Evolutionary conservation across 768 basidiomycete species (phyloP).

Genomic region (Xerocomus potaroensis): DNA sequence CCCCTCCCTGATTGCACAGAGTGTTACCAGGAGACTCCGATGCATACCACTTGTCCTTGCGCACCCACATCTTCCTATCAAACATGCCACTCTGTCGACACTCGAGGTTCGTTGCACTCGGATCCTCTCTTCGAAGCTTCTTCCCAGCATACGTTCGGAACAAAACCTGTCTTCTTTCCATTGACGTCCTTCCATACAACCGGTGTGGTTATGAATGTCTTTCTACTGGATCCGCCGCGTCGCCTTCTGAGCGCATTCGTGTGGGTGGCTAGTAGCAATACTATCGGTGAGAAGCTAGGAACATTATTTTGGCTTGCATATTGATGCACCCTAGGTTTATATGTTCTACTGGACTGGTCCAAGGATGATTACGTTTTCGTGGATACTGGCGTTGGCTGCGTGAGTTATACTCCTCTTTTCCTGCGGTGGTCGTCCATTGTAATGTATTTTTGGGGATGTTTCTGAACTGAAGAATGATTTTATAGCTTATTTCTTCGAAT

Average conservation of each 20-base stretch:
- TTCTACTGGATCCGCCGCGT: conserved; percentile 61
- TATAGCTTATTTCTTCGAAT: conserved; percentile 60
- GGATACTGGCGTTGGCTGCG: conserved; percentile 70
- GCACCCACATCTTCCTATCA: conserved; percentile 4
- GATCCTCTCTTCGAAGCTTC: conserved; percentile 11
- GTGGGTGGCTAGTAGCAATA: conserved; percentile 49
- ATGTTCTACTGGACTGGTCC: conserved; percentile 63
- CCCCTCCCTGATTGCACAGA: conserved; percentile 20
- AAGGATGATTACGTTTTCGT: conserved; percentile 64
- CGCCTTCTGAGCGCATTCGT: conserved; percentile 64
- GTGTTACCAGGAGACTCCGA: conserved; percentile 13
- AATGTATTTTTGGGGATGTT: background rate
- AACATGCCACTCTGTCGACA: conserved; percentile 1
- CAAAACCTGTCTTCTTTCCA: conserved; percentile 49
- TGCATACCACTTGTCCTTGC: conserved; percentile 2
- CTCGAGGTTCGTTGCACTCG: conserved; percentile 6
- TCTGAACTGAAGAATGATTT: conserved; percentile 2
- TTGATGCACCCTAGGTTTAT: conserved; percentile 48
- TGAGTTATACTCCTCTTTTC: conserved; percentile 36
- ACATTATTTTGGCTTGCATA: background rate
- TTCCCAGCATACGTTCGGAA: conserved; percentile 9
- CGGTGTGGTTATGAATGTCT: conserved; percentile 75
- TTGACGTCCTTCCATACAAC: conserved; percentile 61
- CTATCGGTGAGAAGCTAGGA: conserved; percentile 23
- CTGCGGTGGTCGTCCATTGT: conserved; percentile 2